Evolutionary conservation across 495 filamentous ascomycete species (phyloP).

Genomic region (Talaromyces thailandensis): DNA sequence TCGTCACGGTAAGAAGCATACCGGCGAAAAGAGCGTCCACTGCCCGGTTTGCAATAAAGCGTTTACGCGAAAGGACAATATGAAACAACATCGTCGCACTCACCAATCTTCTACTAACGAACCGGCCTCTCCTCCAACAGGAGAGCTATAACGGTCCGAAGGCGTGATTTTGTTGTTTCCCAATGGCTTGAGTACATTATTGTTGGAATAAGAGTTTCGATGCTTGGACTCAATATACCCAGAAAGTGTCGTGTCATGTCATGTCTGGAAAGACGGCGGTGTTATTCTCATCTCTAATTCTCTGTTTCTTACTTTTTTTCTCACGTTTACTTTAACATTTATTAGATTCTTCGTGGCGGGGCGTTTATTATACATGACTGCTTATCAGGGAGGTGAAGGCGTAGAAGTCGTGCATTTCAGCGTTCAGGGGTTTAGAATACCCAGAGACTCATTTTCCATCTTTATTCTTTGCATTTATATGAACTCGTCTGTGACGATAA

Average conservation of each 20-base stretch:
- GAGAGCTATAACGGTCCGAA: neutral
- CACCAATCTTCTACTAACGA: constrained; percentile 46
- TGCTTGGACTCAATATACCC: neutral
- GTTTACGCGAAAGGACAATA: constrained; percentile 95
- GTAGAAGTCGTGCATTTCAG: constrained; percentile 1
- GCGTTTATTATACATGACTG: constrained; percentile 1
- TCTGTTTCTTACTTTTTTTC: constrained; percentile 10
- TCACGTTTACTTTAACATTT: constrained; percentile 1
- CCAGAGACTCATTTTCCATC: neutral
- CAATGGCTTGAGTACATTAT: neutral
- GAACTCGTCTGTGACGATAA: neutral
- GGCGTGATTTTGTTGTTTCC: neutral
- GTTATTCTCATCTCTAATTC: neutral
- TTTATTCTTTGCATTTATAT: neutral
- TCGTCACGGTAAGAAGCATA: constrained; percentile 95
- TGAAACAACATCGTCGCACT: constrained; percentile 94
- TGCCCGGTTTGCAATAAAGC: constrained; percentile 89
- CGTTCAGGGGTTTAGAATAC: neutral
- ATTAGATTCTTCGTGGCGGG: constrained; percentile 10
- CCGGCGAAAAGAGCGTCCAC: constrained; percentile 84
- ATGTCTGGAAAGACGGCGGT: neutral
- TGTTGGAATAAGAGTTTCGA: neutral
- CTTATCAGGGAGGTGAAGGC: neutral
- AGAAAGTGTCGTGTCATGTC: neutral
- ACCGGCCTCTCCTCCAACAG: neutral